phyloP scores from a whole-genome alignment of 2,329 filamentous ascomycete species.

The Neofusicoccum cordaticola region DNA sequence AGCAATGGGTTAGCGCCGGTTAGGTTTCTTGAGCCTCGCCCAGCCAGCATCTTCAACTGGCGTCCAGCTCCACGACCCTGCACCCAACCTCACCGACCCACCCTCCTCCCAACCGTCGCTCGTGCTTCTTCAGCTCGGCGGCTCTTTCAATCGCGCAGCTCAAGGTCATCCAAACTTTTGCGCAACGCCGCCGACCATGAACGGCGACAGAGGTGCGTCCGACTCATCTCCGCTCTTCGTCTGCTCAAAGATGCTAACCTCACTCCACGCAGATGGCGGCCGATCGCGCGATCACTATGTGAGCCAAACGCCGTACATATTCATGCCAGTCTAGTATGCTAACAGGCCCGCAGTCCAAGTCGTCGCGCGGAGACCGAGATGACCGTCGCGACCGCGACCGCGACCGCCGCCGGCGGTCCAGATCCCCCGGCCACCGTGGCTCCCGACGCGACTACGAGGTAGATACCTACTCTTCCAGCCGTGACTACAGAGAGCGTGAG shows the following conservation, averaged over 20 bases:
- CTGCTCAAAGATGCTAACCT: conserved; percentile 4
- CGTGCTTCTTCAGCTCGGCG: conserved; percentile 8
- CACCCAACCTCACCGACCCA: not conserved
- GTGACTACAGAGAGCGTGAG: conserved; percentile 88
- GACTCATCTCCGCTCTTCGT: conserved; percentile 1
- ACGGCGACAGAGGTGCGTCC: conserved; percentile 14
- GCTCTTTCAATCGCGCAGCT: conserved; percentile 7
- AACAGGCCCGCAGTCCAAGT: conserved; percentile 32
- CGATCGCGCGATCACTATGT: conserved; percentile 39
- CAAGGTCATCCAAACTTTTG: not conserved
- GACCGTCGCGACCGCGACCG: conserved; percentile 30
- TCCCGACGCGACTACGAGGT: conserved; percentile 70
- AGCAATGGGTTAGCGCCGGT: conserved; percentile 2
- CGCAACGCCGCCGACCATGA: conserved; percentile 9
- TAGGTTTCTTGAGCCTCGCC: conserved; percentile 13
- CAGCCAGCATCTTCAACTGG: conserved; percentile 3
- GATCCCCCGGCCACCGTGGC: conserved; percentile 75
- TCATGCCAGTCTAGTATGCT: conserved; percentile 24
- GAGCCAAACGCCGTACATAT: conserved; percentile 25
- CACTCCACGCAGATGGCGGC: conserved; percentile 18
- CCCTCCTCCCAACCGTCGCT: not conserved
- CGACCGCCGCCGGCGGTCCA: conserved; percentile 68
- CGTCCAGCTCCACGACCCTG: conserved; percentile 12
- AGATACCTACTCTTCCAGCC: conserved; percentile 89
- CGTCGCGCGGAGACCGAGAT: conserved; percentile 44